Percentiles rank a stretch among this genome's conserved stretches.
phyloP scores from a whole-genome alignment of 495 filamentous ascomycete genomes.

The Neurospora sublineolata region DNA sequence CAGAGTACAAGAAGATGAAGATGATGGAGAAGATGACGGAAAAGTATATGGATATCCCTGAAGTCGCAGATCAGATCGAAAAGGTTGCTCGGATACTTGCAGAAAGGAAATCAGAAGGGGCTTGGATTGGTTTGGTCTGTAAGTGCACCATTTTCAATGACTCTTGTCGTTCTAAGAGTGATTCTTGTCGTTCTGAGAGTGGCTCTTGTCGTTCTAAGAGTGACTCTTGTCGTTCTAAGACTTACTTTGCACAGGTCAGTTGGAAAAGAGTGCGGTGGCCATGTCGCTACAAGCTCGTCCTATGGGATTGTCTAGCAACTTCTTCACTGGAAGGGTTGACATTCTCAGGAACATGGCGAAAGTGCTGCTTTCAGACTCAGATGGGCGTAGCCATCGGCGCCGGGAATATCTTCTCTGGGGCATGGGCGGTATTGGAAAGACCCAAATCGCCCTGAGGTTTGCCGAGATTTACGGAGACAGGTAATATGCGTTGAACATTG shows the following conservation, averaged over 20 bases:
- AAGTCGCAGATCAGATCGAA: neutral
- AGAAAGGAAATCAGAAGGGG: neutral
- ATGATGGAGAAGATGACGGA: constrained; percentile 7
- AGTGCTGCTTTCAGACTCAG: neutral
- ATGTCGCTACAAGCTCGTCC: neutral
- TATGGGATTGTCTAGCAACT: neutral
- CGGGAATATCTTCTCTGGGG: constrained; percentile 13
- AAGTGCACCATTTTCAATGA: neutral
- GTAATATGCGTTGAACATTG: neutral
- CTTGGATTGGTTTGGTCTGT: neutral
- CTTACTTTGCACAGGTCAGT: neutral
- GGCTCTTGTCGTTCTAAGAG: neutral
- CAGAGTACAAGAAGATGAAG: constrained; percentile 7
- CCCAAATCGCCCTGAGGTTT: constrained; percentile 10
- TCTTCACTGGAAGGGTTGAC: constrained; percentile 14
- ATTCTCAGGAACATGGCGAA: constrained; percentile 5
- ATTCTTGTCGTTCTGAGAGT: too few relatives aligned
- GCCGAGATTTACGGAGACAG: neutral
- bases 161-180: too few relatives aligned
- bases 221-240: neutral
- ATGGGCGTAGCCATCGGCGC: neutral
- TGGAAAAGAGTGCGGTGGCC: neutral
- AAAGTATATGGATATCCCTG: neutral
- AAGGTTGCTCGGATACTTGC: neutral
- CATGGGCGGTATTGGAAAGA: constrained; percentile 17